A percentile compares a stretch with the other conserved stretches of the same genome.
Evolutionary conservation across 331 rosid genomes (phyloP).

Genomic region (Acacia pycnantha): DNA sequence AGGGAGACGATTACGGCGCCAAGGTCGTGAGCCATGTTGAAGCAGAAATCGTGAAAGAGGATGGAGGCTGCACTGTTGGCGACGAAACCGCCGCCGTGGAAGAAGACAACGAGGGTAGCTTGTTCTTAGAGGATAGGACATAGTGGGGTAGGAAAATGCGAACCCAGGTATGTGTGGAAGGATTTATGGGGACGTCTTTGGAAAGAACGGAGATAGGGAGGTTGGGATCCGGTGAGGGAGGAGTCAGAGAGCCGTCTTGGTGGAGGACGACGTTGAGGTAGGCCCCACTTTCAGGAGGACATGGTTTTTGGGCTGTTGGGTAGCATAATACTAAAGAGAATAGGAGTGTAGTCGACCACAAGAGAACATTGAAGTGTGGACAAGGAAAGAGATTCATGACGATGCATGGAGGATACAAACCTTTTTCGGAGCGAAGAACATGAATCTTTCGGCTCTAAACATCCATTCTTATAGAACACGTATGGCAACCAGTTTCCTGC

Average conservation of each 20-base stretch:
- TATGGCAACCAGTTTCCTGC: too few species aligned
- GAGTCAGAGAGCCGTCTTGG: conserved; percentile 24
- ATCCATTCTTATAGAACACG: too few species aligned
- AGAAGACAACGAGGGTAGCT: conserved; percentile 38
- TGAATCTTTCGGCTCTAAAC: neutral
- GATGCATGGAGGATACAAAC: too few species aligned
- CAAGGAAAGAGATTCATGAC: neutral
- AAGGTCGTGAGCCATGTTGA: conserved; percentile 20
- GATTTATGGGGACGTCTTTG: conserved; percentile 34
- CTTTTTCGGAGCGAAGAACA: neutral
- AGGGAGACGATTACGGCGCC: conserved; percentile 38
- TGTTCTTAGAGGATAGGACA: neutral
- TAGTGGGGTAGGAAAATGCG: conserved; percentile 33
- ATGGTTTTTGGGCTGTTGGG: neutral
- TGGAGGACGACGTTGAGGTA: conserved; percentile 2
- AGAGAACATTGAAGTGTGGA: neutral
- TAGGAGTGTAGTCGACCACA: neutral
- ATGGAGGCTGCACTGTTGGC: conserved; percentile 9
- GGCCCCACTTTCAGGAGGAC: conserved; percentile 4
- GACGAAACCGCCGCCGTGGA: conserved; percentile 49
- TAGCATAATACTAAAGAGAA: neutral
- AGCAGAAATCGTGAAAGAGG: conserved; percentile 31
- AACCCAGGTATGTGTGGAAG: conserved; percentile 24
- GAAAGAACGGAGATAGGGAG: conserved; percentile 23
- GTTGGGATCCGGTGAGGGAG: conserved; percentile 23